A percentile compares a stretch with the other conserved stretches of the same genome.
phyloP scores from a whole-genome alignment of 2,329 filamentous ascomycete species.

The Fusarium dimerum region DNA sequence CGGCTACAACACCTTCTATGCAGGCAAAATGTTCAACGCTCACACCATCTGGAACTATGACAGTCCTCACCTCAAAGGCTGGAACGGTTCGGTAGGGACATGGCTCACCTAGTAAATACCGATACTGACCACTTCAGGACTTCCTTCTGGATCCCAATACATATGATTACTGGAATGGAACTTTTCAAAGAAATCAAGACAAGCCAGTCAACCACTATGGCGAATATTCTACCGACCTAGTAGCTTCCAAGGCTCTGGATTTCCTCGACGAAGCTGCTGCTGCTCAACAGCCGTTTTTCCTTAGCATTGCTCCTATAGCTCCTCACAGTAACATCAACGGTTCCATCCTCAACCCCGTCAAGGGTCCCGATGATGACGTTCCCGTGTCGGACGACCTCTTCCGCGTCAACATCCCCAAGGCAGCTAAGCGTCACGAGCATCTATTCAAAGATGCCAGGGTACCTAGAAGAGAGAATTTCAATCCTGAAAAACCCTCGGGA shows the following conservation, averaged over 20 bases:
- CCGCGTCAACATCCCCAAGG: conserved; percentile 9
- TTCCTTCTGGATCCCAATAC: conserved; percentile 7
- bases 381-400: conserved; percentile 44
- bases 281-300: conserved; percentile 47
- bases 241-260: neutral
- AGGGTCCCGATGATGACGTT: conserved; percentile 8
- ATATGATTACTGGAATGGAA: conserved; percentile 4
- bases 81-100: conserved; percentile 47
- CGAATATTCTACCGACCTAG: neutral
- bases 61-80: conserved; percentile 54
- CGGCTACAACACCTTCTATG: conserved; percentile 56
- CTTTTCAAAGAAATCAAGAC: neutral
- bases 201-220: neutral
- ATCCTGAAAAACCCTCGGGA: conserved; percentile 49
- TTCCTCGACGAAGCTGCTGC: neutral
- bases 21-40: conserved; percentile 56
- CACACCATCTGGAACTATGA: conserved; percentile 52
- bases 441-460: conserved; percentile 61
- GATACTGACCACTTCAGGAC: neutral
- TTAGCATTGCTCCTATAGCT: conserved; percentile 52
- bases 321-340: conserved; percentile 33
- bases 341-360: conserved; percentile 49
- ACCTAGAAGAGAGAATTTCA: conserved; percentile 67
- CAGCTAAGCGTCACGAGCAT: conserved; percentile 57
- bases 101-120: neutral